phyloP scores from a whole-genome alignment of 257 asterid species.

The Prunella vulgaris region DNA sequence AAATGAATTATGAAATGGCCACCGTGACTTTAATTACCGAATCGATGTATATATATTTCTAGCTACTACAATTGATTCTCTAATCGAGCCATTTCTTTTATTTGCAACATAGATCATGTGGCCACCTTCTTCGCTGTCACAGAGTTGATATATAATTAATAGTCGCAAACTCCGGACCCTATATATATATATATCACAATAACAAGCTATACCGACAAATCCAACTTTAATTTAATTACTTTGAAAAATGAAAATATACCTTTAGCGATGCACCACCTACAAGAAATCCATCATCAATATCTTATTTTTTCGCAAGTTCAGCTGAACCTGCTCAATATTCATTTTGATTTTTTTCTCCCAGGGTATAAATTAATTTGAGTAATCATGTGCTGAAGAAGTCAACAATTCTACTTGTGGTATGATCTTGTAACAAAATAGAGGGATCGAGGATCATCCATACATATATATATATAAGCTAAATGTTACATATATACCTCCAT shows the following conservation, averaged over 20 bases:
- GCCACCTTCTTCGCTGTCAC: slow-evolving; percentile 92
- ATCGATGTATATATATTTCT: slow-evolving; percentile 1
- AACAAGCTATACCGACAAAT: neutral
- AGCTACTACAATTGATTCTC: slow-evolving; percentile 22
- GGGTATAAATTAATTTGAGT: neutral
- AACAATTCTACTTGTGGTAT: neutral
- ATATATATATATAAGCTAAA: neutral
- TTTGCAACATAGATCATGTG: slow-evolving; percentile 38
- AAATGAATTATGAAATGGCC: too few species aligned
- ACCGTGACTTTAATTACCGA: slow-evolving; percentile 11
- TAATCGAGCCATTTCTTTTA: slow-evolving; percentile 18
- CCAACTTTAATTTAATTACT: neutral
- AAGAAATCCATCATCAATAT: slow-evolving; percentile 55
- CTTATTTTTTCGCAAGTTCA: slow-evolving; percentile 90
- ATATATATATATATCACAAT: slow-evolving; percentile 24
- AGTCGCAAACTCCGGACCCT: slow-evolving; percentile 95
- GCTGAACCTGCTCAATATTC: slow-evolving; percentile 87
- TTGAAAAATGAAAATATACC: slow-evolving; percentile 32
- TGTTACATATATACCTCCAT: slow-evolving; percentile 77
- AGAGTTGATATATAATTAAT: slow-evolving; percentile 85
- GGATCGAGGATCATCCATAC: too few species aligned
- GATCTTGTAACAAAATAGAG: neutral
- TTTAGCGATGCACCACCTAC: slow-evolving; percentile 98
- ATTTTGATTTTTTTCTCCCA: neutral
- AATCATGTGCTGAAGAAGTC: neutral